Evolutionary conservation across 805 yeast species (phyloP).

Genomic region (Cyberlindnera maritima): DNA sequence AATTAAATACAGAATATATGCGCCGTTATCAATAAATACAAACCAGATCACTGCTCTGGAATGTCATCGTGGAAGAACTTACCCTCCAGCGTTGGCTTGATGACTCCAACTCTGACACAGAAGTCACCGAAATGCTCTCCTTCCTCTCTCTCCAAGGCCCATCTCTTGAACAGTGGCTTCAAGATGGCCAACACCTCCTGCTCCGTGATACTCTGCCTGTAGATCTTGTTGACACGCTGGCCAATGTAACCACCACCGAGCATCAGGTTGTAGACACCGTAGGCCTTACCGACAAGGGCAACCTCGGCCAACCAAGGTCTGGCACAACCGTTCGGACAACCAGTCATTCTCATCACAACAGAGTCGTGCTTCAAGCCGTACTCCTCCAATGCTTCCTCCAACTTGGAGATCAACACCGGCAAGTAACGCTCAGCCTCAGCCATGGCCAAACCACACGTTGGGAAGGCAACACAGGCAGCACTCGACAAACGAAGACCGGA

Average conservation of each 20-base stretch:
- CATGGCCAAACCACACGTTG: constrained; percentile 98
- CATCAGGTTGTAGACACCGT: constrained; percentile 89
- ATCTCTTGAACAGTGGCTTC: constrained; percentile 85
- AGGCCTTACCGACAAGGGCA: constrained; percentile 93
- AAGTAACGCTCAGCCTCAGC: constrained; percentile 92
- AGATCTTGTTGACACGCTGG: constrained; percentile 86
- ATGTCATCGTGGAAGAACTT: constrained; percentile 93
- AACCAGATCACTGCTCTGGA: constrained; percentile 44
- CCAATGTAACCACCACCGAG: constrained; percentile 97
- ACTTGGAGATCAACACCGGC: constrained; percentile 76
- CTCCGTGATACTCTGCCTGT: constrained; percentile 84
- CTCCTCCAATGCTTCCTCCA: constrained; percentile 87
- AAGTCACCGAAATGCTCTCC: constrained; percentile 97
- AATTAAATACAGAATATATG: neutral
- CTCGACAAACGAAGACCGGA: constrained; percentile 86
- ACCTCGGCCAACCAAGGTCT: constrained; percentile 98
- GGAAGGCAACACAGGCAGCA: constrained; percentile 97
- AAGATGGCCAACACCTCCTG: constrained; percentile 77
- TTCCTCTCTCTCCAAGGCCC: constrained; percentile 88
- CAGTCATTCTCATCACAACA: constrained; percentile 96
- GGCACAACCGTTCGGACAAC: constrained; percentile 98
- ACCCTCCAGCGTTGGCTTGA: constrained; percentile 87
- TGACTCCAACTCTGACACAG: constrained; percentile 81
- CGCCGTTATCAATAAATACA: neutral
- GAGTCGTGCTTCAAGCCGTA: constrained; percentile 92